phyloP scores from a whole-genome alignment of 352 stramenopile species.

The Plasmopara viticola region DNA sequence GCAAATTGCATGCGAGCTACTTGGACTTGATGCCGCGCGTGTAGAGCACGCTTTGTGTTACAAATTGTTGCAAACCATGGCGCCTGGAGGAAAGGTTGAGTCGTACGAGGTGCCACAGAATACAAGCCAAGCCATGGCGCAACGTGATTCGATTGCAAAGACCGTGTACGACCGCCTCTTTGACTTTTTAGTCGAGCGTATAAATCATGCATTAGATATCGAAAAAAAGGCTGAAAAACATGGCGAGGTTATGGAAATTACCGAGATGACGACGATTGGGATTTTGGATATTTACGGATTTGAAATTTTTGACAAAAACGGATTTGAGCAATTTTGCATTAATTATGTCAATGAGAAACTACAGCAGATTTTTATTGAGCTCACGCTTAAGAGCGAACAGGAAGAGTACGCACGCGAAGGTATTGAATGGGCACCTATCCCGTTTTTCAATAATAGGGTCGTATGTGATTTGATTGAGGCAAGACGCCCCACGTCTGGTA shows the following conservation, averaged over 20 bases:
- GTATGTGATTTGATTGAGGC: slow-evolving; percentile 84
- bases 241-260: slow-evolving; percentile 63
- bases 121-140: slow-evolving; percentile 81
- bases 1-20: slow-evolving; percentile 53
- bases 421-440: slow-evolving; percentile 86
- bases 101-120: slow-evolving; percentile 86
- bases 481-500: slow-evolving; percentile 57
- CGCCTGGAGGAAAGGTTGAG: slow-evolving; percentile 72
- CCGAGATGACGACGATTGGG: slow-evolving; percentile 81
- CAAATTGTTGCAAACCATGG: slow-evolving; percentile 85
- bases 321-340: slow-evolving; percentile 94
- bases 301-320: slow-evolving; percentile 93
- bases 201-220: slow-evolving; percentile 84
- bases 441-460: slow-evolving; percentile 93
- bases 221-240: slow-evolving; percentile 79
- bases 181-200: slow-evolving; percentile 92
- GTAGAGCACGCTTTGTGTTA: slow-evolving; percentile 76
- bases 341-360: slow-evolving; percentile 95
- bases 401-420: slow-evolving; percentile 94
- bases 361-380: slow-evolving; percentile 90
- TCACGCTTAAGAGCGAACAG: slow-evolving; percentile 87
- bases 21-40: slow-evolving; percentile 55
- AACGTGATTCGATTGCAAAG: slow-evolving; percentile 95
- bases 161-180: slow-evolving; percentile 95
- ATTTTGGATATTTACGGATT: slow-evolving; percentile 97